A percentile compares a stretch with the other conserved stretches of the same genome.
These are phyloP conservation scores for Dryas octopetala DNA, from an alignment of 306 rosid genomes.

Conservation along the genomic window DNA sequence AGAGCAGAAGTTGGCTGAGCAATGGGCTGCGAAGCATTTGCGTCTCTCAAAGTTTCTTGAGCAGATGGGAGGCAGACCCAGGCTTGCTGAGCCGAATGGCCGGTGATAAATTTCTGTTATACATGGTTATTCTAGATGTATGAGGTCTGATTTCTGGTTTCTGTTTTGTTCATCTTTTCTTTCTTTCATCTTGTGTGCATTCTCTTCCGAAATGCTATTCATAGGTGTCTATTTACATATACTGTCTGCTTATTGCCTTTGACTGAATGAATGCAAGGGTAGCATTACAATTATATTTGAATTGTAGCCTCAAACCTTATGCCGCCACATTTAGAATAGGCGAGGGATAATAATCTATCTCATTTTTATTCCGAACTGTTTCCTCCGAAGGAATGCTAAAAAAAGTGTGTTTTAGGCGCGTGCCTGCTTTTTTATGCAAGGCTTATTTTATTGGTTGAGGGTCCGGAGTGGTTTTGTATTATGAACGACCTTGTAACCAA, in stretches of 20 bases:
- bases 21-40: constrained; percentile 82
- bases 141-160: constrained; percentile 11
- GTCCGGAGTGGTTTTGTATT: no score
- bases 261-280: constrained; percentile 25
- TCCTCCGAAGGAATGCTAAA: no score
- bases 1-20: constrained; percentile 94
- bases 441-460: no score
- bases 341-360: not conserved
- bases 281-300: constrained; percentile 1
- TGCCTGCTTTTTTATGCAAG: no score
- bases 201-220: constrained; percentile 20
- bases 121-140: constrained; percentile 3
- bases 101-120: constrained; percentile 38
- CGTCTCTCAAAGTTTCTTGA: constrained; percentile 76
- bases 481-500: no score
- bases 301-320: not conserved
- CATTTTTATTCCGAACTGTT: not conserved
- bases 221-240: constrained; percentile 23
- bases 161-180: constrained; percentile 7
- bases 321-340: not conserved
- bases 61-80: constrained; percentile 68
- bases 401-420: no score
- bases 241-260: constrained; percentile 23
- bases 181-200: constrained; percentile 34
- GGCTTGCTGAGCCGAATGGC: constrained; percentile 64